Base-by-base conservation (phyloP, 2,329 filamentous ascomycete species). In the Scedosporium dehoogii region DNA sequence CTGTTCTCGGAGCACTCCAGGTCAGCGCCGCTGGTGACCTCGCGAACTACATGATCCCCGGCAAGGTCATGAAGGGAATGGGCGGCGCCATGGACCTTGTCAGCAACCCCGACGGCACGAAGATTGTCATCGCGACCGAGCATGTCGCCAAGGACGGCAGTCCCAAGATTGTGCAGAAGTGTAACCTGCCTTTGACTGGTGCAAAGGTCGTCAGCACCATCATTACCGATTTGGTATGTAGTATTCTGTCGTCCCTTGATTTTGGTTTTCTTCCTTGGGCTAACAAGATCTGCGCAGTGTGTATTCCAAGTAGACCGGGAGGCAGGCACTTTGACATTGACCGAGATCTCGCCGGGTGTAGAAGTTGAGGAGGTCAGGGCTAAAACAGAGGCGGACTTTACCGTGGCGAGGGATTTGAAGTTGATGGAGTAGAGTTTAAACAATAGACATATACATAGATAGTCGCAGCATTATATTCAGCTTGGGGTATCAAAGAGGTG, bases 21-120 rank as follows among this genome's bases (percentile, higher is more conserved):
- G 90, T 94, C 23, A 88, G 85, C 66, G 89, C 89, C 0, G 79
- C 83, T 2, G 91, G 91, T 27, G 91, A 96, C 71, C 75, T 96
- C 61, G 91, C 91, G 56, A 94, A 94, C 75, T 96, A 91, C 79
- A 94, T 94, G 88, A 89, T 96, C 65, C 91, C 91, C 0, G 91
- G 91, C 25, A 94, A 93, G 74, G 85, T 91, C 10, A 86, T 92
- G 75, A 94, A 94, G 80, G 91, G 91, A 18, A 94, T 96, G 86
- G 91, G 91, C 64, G 87, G 87, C 29, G 87, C 87, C 18, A 90
- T 90, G 87, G 87, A 90, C 70, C 75, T 90, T 6, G 85, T 90
- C 10, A 86, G 84, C 44, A 89, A 89, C 73, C 87, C 87, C 0
- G 84, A 87, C 67, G 79, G 81, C 68, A 90, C 87, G 66, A 89